These are phyloP conservation scores for Coemansia sp. DNA, from an alignment of 192 early-diverging fungal genomes.

Conservation along the genomic window DNA sequence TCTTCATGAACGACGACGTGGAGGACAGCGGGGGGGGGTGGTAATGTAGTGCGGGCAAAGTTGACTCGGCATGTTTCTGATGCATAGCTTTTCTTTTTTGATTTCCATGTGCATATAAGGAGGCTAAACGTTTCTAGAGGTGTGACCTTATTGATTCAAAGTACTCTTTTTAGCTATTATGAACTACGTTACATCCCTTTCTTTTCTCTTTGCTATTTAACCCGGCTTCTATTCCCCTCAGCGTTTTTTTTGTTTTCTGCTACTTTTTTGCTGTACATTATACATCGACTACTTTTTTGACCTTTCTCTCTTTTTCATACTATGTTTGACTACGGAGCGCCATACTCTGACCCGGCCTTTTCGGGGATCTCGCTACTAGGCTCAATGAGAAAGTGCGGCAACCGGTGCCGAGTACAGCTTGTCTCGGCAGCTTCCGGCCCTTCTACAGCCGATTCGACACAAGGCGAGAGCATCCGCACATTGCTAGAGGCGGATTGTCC, in stretches of 20 bases:
- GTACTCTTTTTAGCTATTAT: not conserved
- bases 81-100: not conserved
- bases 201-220: not conserved
- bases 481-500: conserved; percentile 47
- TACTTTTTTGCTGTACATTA: not conserved
- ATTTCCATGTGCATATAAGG: not conserved
- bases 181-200: not conserved
- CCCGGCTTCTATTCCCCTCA: not conserved
- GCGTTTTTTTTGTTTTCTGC: not conserved
- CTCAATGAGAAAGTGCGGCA: not conserved
- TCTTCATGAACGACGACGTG: not conserved
- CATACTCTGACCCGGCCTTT: conserved; percentile 4
- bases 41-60: conserved; percentile 1
- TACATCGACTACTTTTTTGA: not conserved
- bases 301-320: not conserved
- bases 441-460: not conserved
- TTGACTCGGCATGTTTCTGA: not conserved
- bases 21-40: not conserved
- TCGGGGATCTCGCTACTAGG: not conserved
- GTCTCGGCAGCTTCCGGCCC: not conserved
- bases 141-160: not conserved
- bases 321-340: not conserved
- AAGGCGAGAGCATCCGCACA: not conserved
- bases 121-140: not conserved
- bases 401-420: not conserved